Conservation (phyloP, 2,329 filamentous ascomycete genomes). For the Trichoderma afroharzianum region DNA sequence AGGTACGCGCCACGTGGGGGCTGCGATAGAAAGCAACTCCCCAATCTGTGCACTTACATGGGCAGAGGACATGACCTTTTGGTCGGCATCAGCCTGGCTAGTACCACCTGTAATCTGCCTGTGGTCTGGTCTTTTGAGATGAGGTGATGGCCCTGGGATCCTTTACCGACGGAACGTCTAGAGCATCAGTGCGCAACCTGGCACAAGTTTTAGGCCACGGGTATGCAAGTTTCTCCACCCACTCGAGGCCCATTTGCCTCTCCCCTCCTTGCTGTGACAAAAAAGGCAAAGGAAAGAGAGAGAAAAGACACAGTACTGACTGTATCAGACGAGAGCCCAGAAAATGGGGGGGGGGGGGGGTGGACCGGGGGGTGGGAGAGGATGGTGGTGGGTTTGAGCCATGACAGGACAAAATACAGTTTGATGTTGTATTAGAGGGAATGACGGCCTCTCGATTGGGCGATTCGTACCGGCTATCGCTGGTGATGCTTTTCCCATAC, state of each 20-base stretch:
- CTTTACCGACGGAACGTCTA: slow-evolving; percentile 6
- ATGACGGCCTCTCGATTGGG: not conserved
- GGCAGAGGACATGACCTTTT: not conserved
- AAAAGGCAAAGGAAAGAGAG: no score
- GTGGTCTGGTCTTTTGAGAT: not conserved
- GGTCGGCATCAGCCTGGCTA: not conserved
- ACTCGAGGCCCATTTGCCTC: not conserved
- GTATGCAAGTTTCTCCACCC: not conserved
- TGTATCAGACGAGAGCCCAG: not conserved
- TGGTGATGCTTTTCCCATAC: not conserved
- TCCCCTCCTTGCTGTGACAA: not conserved
- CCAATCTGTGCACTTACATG: slow-evolving; percentile 5
- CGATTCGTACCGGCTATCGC: not conserved
- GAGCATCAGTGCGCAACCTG: slow-evolving; percentile 2
- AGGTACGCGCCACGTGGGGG: slow-evolving; percentile 16
- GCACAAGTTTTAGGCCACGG: not conserved
- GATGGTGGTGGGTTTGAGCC: not conserved
- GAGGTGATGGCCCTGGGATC: not conserved
- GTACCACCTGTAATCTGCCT: not conserved
- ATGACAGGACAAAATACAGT: not conserved
- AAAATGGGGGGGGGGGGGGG: not conserved
- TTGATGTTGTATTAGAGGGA: not conserved
- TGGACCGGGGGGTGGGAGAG: not conserved
- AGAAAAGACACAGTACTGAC: not conserved
- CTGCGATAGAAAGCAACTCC: slow-evolving; percentile 6